Conservation (phyloP, 1,284 basidiomycete genomes). For the Sanghuangporus weigelae region DNA sequence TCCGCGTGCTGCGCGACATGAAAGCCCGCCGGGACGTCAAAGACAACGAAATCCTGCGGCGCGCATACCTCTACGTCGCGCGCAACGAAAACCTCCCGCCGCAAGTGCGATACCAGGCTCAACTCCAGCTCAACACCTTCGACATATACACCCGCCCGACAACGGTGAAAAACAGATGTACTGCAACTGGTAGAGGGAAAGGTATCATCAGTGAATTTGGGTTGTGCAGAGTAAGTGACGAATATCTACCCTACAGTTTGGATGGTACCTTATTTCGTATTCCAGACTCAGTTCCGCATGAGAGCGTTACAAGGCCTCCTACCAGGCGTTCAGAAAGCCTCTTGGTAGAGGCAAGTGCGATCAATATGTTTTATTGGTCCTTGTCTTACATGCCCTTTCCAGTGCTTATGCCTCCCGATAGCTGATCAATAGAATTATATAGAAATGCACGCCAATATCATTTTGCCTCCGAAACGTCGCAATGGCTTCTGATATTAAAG, state of each 20-base stretch:
- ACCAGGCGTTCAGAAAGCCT: slow-evolving; percentile 84
- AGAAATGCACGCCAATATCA: too few species aligned
- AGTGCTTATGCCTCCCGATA: background rate
- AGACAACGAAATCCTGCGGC: slow-evolving; percentile 73
- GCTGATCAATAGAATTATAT: background rate
- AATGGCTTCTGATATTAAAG: too few species aligned
- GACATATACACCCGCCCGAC: slow-evolving; percentile 77
- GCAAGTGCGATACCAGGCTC: slow-evolving; percentile 92
- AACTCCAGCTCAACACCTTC: slow-evolving; percentile 88
- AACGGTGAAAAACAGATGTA: slow-evolving; percentile 85
- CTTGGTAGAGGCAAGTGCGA: slow-evolving; percentile 55
- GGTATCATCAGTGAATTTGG: slow-evolving; percentile 89
- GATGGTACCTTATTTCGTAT: background rate
- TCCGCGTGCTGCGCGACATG: slow-evolving; percentile 70
- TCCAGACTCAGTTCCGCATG: slow-evolving; percentile 83
- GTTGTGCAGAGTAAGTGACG: slow-evolving; percentile 71
- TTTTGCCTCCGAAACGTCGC: too few species aligned
- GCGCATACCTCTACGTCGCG: slow-evolving; percentile 87
- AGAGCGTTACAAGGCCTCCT: slow-evolving; percentile 77
- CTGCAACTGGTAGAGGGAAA: slow-evolving; percentile 77
- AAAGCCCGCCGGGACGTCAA: slow-evolving; percentile 67
- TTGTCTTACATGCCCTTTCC: background rate
- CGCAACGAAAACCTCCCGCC: slow-evolving; percentile 81
- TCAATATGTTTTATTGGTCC: background rate
- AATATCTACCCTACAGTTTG: background rate